Evolutionary conservation across 1,139 yeast species (phyloP).

Genomic region (Zhuliangozyma parablackwelliae): DNA sequence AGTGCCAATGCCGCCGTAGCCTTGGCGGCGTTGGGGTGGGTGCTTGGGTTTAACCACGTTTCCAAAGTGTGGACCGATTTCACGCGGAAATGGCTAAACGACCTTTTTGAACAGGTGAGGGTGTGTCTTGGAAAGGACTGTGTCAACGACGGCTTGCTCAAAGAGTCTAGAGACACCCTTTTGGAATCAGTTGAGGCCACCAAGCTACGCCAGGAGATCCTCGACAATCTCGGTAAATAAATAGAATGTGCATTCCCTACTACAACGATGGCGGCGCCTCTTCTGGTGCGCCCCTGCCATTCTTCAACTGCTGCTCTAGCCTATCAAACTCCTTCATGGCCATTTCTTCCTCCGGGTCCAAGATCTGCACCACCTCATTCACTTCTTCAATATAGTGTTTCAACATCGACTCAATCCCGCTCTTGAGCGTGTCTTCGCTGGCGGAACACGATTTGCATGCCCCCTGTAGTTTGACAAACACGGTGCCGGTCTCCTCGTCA

Average conservation of each 20-base stretch:
- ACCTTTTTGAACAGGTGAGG: slow-evolving; percentile 33
- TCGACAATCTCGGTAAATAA: slow-evolving; percentile 10
- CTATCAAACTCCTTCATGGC: slow-evolving; percentile 71
- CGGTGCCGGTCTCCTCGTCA: slow-evolving; percentile 65
- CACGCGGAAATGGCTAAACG: slow-evolving; percentile 24
- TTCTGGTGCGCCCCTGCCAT: slow-evolving; percentile 12
- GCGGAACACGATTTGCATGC: slow-evolving; percentile 81
- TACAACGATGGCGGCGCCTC: slow-evolving; percentile 30
- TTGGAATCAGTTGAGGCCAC: slow-evolving; percentile 6
- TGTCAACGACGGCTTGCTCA: slow-evolving; percentile 35
- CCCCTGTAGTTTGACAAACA: slow-evolving; percentile 70
- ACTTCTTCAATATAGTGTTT: slow-evolving; percentile 84
- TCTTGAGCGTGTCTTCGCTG: slow-evolving; percentile 70
- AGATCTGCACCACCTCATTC: slow-evolving; percentile 64
- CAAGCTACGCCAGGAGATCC: slow-evolving; percentile 16
- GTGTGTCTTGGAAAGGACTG: slow-evolving; percentile 34
- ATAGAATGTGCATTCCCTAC: slow-evolving; percentile 6
- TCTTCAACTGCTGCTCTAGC: slow-evolving; percentile 42
- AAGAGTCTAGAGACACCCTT: slow-evolving; percentile 26
- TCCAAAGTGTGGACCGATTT: slow-evolving; percentile 35
- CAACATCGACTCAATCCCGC: slow-evolving; percentile 81
- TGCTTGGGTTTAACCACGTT: slow-evolving; percentile 41
- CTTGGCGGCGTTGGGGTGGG: slow-evolving; percentile 36
- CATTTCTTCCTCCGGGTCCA: slow-evolving; percentile 43
- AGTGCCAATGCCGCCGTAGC: slow-evolving; percentile 32